Percentiles rank a stretch among this genome's conserved stretches.
phyloP scores from a whole-genome alignment of 2,329 filamentous ascomycete species.

The Cladophialophora carrionii region DNA sequence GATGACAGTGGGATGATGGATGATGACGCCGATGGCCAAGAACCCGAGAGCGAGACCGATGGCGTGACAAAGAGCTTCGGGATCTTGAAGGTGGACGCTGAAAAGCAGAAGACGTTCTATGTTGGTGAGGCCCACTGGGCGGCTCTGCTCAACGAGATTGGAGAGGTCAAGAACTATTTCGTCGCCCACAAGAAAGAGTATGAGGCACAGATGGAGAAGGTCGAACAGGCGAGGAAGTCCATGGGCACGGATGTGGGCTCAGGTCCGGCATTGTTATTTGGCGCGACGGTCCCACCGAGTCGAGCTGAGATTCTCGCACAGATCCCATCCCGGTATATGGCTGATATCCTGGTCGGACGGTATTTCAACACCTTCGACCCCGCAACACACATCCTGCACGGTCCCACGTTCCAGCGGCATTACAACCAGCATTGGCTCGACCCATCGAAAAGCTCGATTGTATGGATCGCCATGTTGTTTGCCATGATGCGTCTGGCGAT shows the following conservation, averaged over 20 bases:
- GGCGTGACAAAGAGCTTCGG: constrained; percentile 74
- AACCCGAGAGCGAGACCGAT: constrained; percentile 69
- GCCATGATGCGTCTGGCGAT: constrained; percentile 67
- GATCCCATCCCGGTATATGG: constrained; percentile 77
- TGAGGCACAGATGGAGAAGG: constrained; percentile 76
- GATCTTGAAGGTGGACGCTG: constrained; percentile 77
- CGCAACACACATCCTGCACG: constrained; percentile 72
- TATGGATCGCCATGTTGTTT: constrained; percentile 66
- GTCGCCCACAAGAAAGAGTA: constrained; percentile 82
- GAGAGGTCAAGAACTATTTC: constrained; percentile 94
- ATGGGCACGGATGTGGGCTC: constrained; percentile 60
- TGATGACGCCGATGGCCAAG: constrained; percentile 60
- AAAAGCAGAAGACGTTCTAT: constrained; percentile 76
- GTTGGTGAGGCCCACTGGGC: constrained; percentile 84
- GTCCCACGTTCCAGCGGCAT: constrained; percentile 78
- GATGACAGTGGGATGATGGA: constrained; percentile 47
- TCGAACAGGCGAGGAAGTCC: constrained; percentile 67
- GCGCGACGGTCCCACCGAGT: constrained; percentile 68
- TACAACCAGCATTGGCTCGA: constrained; percentile 67
- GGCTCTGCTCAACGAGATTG: constrained; percentile 76
- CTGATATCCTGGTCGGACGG: constrained; percentile 81
- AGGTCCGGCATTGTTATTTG: constrained; percentile 78
- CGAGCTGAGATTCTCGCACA: constrained; percentile 77
- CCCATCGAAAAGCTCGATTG: constrained; percentile 59
- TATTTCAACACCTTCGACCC: constrained; percentile 85